Percentiles rank a stretch among this genome's conserved stretches.
Evolutionary conservation across 176 grass and related monocot genomes (phyloP).

Genomic region (Chloris gayana): DNA sequence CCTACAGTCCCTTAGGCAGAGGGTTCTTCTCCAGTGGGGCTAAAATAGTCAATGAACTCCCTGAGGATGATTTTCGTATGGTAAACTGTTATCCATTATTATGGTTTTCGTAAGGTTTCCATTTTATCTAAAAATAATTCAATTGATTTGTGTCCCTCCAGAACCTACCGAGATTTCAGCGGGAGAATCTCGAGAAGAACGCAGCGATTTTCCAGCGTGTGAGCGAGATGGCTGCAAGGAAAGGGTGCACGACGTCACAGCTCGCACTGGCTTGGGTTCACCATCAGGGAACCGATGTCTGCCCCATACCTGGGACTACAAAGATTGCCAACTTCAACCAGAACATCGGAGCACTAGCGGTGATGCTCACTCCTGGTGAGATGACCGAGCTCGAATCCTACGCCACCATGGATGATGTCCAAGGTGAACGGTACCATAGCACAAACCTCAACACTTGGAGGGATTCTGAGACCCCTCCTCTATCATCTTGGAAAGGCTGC

Average conservation of each 20-base stretch:
- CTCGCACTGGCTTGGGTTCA: slow-evolving; percentile 64
- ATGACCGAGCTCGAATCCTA: slow-evolving; percentile 57
- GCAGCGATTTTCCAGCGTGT: slow-evolving; percentile 44
- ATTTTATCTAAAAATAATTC: not conserved
- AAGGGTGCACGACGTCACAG: slow-evolving; percentile 63
- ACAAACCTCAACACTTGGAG: slow-evolving; percentile 22
- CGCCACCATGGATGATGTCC: slow-evolving; percentile 7
- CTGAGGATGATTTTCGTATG: not conserved
- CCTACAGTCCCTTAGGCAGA: slow-evolving; percentile 1
- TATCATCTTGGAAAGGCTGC: slow-evolving; percentile 37
- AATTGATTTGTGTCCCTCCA: not conserved
- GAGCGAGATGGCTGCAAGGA: slow-evolving; percentile 43
- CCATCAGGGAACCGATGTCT: slow-evolving; percentile 57
- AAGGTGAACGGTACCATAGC: slow-evolving; percentile 30
- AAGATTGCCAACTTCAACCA: slow-evolving; percentile 61
- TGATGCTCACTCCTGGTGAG: slow-evolving; percentile 48
- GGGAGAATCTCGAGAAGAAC: slow-evolving; percentile 54
- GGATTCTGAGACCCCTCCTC: slow-evolving; percentile 45
- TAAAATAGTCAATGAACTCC: not conserved
- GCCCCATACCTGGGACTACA: slow-evolving; percentile 67
- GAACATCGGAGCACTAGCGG: slow-evolving; percentile 47
- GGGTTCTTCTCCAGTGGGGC: slow-evolving; percentile 11
- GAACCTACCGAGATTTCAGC: slow-evolving; percentile 51
- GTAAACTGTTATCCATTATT: too few species aligned
- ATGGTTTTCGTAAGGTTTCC: too few species aligned